phyloP scores from a whole-genome alignment of 2,329 filamentous ascomycete species.

The Cercospora sp. region DNA sequence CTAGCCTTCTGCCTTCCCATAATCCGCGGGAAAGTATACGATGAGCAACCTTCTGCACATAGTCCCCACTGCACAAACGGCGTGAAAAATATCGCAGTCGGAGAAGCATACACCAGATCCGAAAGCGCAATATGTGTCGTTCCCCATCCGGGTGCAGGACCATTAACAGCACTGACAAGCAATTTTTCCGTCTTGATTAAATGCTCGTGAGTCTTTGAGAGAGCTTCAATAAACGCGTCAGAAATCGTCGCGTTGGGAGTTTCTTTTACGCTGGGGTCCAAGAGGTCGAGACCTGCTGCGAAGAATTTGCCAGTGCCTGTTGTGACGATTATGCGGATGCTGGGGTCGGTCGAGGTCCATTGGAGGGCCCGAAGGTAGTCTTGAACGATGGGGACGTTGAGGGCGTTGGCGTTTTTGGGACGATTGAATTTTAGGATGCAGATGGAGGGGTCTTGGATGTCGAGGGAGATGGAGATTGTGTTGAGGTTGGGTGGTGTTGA shows the following conservation, averaged over 20 bases:
- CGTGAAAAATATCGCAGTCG: slow-evolving; percentile 29
- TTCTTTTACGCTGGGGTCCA: slow-evolving; percentile 22
- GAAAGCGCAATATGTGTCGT: slow-evolving; percentile 23
- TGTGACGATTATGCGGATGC: slow-evolving; percentile 26
- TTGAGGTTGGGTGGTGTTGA: slow-evolving; percentile 19
- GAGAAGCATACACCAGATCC: slow-evolving; percentile 29
- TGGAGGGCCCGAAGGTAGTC: slow-evolving; percentile 26
- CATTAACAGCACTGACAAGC: slow-evolving; percentile 28
- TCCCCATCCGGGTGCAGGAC: slow-evolving; percentile 26
- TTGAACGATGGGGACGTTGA: slow-evolving; percentile 23
- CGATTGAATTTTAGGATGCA: slow-evolving; percentile 29
- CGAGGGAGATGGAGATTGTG: slow-evolving; percentile 23
- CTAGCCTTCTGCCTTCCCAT: slow-evolving; percentile 30
- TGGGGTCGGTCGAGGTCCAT: slow-evolving; percentile 22
- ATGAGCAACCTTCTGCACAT: slow-evolving; percentile 29
- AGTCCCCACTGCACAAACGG: slow-evolving; percentile 32
- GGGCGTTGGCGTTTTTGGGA: slow-evolving; percentile 28
- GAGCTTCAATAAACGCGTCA: slow-evolving; percentile 21
- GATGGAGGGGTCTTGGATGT: slow-evolving; percentile 20
- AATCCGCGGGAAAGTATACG: slow-evolving; percentile 22
- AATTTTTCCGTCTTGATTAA: slow-evolving; percentile 28
- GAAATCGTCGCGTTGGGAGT: slow-evolving; percentile 23
- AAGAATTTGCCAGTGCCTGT: slow-evolving; percentile 31
- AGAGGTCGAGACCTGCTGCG: slow-evolving; percentile 27
- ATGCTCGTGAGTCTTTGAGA: slow-evolving; percentile 23